These are phyloP conservation scores for Pseudogymnoascus sp. DNA, from an alignment of 2,329 filamentous ascomycete species.

Conservation along the genomic window DNA sequence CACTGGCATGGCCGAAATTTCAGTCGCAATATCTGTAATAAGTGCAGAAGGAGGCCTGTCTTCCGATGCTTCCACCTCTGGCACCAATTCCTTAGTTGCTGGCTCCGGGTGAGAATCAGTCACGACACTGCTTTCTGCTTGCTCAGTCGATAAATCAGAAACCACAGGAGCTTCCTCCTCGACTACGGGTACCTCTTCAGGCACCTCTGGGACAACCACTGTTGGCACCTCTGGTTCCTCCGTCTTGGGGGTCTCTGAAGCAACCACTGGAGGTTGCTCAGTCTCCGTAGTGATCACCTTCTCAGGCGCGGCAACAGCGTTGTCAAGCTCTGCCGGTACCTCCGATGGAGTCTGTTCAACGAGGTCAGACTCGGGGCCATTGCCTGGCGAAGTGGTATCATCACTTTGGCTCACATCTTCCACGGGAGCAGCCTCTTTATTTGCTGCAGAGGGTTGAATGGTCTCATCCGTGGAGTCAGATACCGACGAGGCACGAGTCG, in stretches of 20 bases:
- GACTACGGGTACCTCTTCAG: neutral
- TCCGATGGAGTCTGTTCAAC: neutral
- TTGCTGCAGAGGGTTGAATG: slow-evolving; percentile 29
- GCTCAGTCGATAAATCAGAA: neutral
- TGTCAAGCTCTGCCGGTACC: neutral
- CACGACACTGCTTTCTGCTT: neutral
- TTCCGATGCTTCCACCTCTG: neutral
- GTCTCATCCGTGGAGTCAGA: slow-evolving; percentile 57
- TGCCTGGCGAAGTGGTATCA: neutral
- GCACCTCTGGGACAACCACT: neutral
- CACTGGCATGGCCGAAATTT: neutral
- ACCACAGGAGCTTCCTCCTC: neutral
- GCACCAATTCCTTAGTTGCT: neutral
- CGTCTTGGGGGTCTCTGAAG: neutral
- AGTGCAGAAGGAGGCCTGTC: neutral
- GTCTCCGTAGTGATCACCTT: neutral
- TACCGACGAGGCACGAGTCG: slow-evolving; percentile 55
- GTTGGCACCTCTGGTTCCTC: neutral
- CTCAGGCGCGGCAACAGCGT: neutral
- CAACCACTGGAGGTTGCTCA: neutral
- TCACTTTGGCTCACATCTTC: neutral
- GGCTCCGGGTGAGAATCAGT: neutral
- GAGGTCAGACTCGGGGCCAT: neutral
- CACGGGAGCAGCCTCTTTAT: slow-evolving; percentile 9
- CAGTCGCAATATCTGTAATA: neutral